Evolutionary conservation across 495 filamentous ascomycete species (phyloP).

Genomic region (Penicillium macrosclerotiorum): DNA sequence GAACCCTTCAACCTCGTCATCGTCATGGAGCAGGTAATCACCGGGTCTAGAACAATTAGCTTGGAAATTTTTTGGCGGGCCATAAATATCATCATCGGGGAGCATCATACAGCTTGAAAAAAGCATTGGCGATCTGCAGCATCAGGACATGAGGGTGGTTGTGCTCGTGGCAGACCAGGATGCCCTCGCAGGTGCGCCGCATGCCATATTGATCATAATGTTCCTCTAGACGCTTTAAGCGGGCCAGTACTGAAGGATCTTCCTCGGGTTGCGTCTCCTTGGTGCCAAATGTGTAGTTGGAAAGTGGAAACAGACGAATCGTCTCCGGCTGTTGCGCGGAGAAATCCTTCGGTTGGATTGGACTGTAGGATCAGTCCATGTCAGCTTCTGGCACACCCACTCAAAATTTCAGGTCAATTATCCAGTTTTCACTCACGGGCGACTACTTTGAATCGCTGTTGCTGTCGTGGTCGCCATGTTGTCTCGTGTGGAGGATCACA

Average conservation of each 20-base stretch:
- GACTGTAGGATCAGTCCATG: slow-evolving; percentile 41
- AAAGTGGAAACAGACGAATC: slow-evolving; percentile 90
- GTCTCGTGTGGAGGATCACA: background rate
- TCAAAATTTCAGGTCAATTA: background rate
- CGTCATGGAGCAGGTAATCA: slow-evolving; percentile 87
- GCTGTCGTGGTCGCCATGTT: slow-evolving; percentile 75
- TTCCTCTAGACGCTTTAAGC: slow-evolving; percentile 88
- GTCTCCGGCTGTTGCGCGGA: slow-evolving; percentile 84
- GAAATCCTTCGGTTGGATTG: slow-evolving; percentile 78
- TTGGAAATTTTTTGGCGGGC: too few relatives aligned
- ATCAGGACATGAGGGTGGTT: slow-evolving; percentile 97
- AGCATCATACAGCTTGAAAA: slow-evolving; percentile 78
- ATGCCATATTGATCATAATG: slow-evolving; percentile 92
- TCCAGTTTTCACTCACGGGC: slow-evolving; percentile 47
- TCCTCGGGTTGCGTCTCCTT: slow-evolving; percentile 98
- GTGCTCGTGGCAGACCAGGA: slow-evolving; percentile 97
- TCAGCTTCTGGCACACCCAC: background rate
- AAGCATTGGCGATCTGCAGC: slow-evolving; percentile 98
- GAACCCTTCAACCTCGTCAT: slow-evolving; percentile 91
- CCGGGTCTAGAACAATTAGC: slow-evolving; percentile 61
- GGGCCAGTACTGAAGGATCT: slow-evolving; percentile 89
- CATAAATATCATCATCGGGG: background rate
- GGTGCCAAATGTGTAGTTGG: slow-evolving; percentile 97
- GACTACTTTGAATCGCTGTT: slow-evolving; percentile 66
- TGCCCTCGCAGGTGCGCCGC: slow-evolving; percentile 93